These are phyloP conservation scores for Fusarium solani-melongenae DNA, from an alignment of 2,329 filamentous ascomycete species.

Conservation along the genomic window DNA sequence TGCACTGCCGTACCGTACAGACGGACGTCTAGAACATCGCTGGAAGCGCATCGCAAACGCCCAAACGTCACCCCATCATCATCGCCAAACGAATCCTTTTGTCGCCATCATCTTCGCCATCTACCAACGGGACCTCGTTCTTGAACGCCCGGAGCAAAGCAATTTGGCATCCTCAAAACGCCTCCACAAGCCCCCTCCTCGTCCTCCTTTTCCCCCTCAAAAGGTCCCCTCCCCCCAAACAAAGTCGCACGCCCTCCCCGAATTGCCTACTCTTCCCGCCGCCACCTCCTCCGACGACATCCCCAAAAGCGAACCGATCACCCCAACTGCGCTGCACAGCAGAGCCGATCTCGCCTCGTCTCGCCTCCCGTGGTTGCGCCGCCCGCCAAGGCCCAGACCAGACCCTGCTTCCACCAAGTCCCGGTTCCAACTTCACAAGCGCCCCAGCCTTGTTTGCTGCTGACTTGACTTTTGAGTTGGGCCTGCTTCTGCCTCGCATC, in stretches of 20 bases:
- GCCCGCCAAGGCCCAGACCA: slow-evolving; percentile 36
- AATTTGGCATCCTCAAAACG: slow-evolving; percentile 34
- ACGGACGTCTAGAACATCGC: slow-evolving; percentile 1
- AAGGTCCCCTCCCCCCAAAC: slow-evolving; percentile 25
- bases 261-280: slow-evolving; percentile 28
- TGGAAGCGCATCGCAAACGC: neutral
- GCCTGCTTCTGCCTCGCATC: slow-evolving; percentile 32
- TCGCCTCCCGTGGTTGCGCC: slow-evolving; percentile 39
- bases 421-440: slow-evolving; percentile 38
- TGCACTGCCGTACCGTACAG: neutral
- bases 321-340: slow-evolving; percentile 26
- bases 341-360: slow-evolving; percentile 38
- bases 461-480: slow-evolving; percentile 30
- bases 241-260: slow-evolving; percentile 23
- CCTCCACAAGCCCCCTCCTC: slow-evolving; percentile 31
- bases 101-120: neutral
- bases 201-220: slow-evolving; percentile 36
- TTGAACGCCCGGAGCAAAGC: slow-evolving; percentile 18
- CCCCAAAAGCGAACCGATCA: slow-evolving; percentile 25
- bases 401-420: slow-evolving; percentile 37
- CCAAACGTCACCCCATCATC: slow-evolving; percentile 1
- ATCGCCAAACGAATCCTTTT: slow-evolving; percentile 6
- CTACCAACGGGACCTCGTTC: neutral
- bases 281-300: slow-evolving; percentile 29
- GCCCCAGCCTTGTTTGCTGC: slow-evolving; percentile 36